Evolutionary conservation across 2,329 filamentous ascomycete species (phyloP).

Genomic region (Tolypocladium inflatum): DNA sequence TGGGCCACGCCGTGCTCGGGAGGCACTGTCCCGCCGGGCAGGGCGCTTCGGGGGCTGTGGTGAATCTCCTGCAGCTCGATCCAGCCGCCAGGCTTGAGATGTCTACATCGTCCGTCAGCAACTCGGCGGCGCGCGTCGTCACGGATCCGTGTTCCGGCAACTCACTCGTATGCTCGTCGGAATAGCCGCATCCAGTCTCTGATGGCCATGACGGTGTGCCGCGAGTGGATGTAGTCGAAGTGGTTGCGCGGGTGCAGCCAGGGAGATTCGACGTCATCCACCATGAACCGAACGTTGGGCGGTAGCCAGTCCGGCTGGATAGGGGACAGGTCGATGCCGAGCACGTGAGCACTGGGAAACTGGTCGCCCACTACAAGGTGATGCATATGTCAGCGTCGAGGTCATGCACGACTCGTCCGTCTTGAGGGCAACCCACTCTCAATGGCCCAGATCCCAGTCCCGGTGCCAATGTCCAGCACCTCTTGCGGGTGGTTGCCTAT

Average conservation of each 20-base stretch:
- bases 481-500: constrained; percentile 36
- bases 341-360: constrained; percentile 31
- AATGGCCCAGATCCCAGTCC: constrained; percentile 51
- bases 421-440: constrained; percentile 27
- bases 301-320: constrained; percentile 43
- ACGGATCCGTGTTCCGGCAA: neutral
- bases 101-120: constrained; percentile 18
- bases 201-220: constrained; percentile 46
- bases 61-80: constrained; percentile 46
- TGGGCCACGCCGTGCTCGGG: constrained; percentile 30
- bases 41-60: constrained; percentile 35
- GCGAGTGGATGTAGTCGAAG: constrained; percentile 53
- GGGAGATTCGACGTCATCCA: constrained; percentile 47
- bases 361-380: constrained; percentile 33
- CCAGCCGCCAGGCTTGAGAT: constrained; percentile 45
- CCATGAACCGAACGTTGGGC: constrained; percentile 44
- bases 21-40: constrained; percentile 25
- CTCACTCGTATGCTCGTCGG: constrained; percentile 35
- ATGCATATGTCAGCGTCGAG: neutral
- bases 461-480: constrained; percentile 48
- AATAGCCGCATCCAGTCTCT: constrained; percentile 44
- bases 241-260: constrained; percentile 45
- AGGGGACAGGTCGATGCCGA: constrained; percentile 36
- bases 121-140: neutral
- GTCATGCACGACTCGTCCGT: neutral